Base-by-base conservation (phyloP, 2,329 filamentous ascomycete species). In the Paecilomyces sp. region DNA sequence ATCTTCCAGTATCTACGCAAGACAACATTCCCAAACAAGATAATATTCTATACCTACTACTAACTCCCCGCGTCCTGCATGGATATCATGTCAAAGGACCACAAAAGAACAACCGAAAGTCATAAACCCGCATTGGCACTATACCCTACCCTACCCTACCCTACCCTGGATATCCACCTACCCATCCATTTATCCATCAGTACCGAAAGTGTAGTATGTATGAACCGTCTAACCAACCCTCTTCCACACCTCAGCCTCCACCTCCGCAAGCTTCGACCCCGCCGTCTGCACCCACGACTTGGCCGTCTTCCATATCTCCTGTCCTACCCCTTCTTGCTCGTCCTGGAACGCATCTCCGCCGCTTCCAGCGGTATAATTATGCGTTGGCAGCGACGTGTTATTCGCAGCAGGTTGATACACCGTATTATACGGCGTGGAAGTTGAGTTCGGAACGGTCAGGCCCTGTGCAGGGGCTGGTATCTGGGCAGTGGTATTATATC, bases 171-270 rank as follows among this genome's bases (percentile, higher is more conserved):
- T 22, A 22, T 22, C 22, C 22, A 22, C 22, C 22, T 22, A 22
- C 22, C 22, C 22, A 22, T 22, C 22, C 22, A 22, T 22, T 28
- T 28, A n/a, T 56, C 13, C 25, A 33, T 56, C 12, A 5, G 6
- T 6, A 6, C 25, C 25, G 25, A 28, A 28, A 28, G 6, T 4
- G 25, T 6, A 28, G 6, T 4, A 6, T 2, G 3, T 4, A 28
- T 28, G 25, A 28, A 28, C 25, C 25, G 6, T 4, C n/a, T 47
- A 68, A 68, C 79, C 79, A 57, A 81, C 76, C 62, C 72, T 71
- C 70, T 69, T 78, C 79, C 79, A 82, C 54, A 79, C 75, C 68
- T 75, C 75, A 58, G 76, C 74, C 67, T 81, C 79, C 53, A 76
- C 73, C 68, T 80, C 74, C 8, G 71, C 75, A 58, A 79, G 63